These are phyloP conservation scores for Phytopythium boreale DNA, from an alignment of 352 stramenopile genomes.

Conservation along the genomic window DNA sequence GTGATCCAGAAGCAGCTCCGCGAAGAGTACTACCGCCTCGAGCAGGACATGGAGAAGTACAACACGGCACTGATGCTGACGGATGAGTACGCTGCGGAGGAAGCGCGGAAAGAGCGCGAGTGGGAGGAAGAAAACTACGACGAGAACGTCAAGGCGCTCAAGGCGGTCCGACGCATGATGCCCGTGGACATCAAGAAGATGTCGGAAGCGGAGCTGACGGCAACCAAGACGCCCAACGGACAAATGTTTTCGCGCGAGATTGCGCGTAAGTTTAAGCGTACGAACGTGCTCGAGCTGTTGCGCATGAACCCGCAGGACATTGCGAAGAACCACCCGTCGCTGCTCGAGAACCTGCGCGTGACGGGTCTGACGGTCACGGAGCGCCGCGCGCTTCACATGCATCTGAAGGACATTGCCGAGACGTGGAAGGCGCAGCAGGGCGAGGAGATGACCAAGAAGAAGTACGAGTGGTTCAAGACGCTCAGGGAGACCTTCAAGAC, in stretches of 20 bases:
- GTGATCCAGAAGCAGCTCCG: constrained; percentile 81
- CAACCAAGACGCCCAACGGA: constrained; percentile 63
- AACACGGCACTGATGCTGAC: constrained; percentile 91
- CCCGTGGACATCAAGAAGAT: constrained; percentile 90
- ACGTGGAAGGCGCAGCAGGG: constrained; percentile 87
- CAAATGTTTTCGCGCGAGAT: constrained; percentile 74
- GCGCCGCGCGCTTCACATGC: constrained; percentile 85
- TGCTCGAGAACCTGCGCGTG: constrained; percentile 89
- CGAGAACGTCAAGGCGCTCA: constrained; percentile 84
- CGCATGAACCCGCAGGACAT: constrained; percentile 87
- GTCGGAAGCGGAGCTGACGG: constrained; percentile 84
- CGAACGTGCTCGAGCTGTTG: constrained; percentile 89
- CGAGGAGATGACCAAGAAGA: constrained; percentile 91
- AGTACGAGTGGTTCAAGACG: constrained; percentile 91
- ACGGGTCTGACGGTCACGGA: constrained; percentile 90
- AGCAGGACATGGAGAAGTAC: constrained; percentile 95
- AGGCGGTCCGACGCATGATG: constrained; percentile 90
- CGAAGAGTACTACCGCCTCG: constrained; percentile 92
- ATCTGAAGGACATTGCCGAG: constrained; percentile 81
- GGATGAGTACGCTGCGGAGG: constrained; percentile 90
- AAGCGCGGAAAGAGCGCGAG: constrained; percentile 87
- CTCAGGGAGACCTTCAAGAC: constrained; percentile 93
- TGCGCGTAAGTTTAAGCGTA: constrained; percentile 91
- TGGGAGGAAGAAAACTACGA: constrained; percentile 91
- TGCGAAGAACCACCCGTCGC: constrained; percentile 85